phyloP scores from a whole-genome alignment of 768 basidiomycete genomes.

The Panaeolus cyanescens region DNA sequence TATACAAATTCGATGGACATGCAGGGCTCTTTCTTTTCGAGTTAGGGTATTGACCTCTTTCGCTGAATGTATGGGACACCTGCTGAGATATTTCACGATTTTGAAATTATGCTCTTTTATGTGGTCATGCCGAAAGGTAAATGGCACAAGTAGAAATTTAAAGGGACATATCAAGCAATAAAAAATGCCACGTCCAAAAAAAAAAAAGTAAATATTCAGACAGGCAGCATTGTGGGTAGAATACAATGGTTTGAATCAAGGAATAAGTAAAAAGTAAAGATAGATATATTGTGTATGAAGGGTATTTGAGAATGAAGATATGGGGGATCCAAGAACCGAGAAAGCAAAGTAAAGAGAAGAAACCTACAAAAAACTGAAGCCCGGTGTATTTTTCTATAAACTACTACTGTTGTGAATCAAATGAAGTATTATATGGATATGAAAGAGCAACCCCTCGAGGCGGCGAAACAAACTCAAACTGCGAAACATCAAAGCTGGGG shows the following conservation, averaged over 20 bases:
- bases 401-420: background rate
- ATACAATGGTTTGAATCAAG: conserved; percentile 4
- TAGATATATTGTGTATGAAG: conserved; percentile 3
- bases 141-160: background rate
- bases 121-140: background rate
- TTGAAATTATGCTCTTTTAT: background rate
- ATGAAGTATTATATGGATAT: conserved; percentile 55
- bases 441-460: conserved; percentile 25
- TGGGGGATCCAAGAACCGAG: background rate
- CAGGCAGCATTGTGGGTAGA: background rate
- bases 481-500: conserved; percentile 62
- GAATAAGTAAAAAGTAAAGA: conserved; percentile 8
- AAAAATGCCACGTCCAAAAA: background rate
- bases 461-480: conserved; percentile 68
- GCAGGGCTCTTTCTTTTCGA: background rate
- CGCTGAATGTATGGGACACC: background rate
- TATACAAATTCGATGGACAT: conserved; percentile 12
- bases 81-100: background rate
- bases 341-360: conserved; percentile 1
- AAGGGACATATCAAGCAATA: too few relatives aligned
- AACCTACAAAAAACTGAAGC: conserved; percentile 1
- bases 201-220: background rate
- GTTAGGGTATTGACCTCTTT: background rate
- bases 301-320: background rate
- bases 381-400: background rate